phyloP scores from a whole-genome alignment of 768 basidiomycete genomes.

The Mycena rebaudengoi region DNA sequence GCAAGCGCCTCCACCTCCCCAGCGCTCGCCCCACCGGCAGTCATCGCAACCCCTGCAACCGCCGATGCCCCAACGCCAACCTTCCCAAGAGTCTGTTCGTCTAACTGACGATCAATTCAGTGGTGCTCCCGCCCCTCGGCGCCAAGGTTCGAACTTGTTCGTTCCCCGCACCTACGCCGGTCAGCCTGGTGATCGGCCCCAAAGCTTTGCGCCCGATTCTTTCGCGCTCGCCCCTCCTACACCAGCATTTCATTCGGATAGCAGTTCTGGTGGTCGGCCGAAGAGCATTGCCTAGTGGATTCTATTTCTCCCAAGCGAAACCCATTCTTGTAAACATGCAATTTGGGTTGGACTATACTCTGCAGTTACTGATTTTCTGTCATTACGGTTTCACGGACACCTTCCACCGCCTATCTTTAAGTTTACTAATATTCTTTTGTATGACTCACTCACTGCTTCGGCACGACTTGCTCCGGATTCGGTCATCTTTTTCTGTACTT shows the following conservation, averaged over 20 bases:
- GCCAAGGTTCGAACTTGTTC: conserved; percentile 23
- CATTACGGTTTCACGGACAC: too few species aligned
- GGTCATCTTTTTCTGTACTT: too few species aligned
- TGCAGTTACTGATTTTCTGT: too few species aligned
- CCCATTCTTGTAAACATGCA: too few species aligned
- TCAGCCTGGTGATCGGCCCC: conserved; percentile 47
- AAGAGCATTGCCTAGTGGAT: conserved; percentile 26
- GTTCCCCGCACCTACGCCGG: conserved; percentile 20
- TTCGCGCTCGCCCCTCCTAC: conserved; percentile 15
- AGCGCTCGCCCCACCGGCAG: conserved; percentile 7
- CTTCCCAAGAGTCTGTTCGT: conserved; percentile 17
- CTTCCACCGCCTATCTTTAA: too few species aligned
- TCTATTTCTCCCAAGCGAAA: not conserved
- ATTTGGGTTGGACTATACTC: too few species aligned
- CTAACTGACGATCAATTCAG: conserved; percentile 22
- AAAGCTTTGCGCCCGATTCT: conserved; percentile 33
- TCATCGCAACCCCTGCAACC: not conserved
- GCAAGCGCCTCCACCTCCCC: conserved; percentile 2
- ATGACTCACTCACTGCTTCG: too few species aligned
- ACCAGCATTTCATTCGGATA: conserved; percentile 26
- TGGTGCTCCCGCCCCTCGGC: conserved; percentile 18
- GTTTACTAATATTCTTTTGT: too few species aligned
- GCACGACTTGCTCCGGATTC: too few species aligned
- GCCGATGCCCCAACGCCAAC: conserved; percentile 5
- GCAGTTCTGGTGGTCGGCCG: conserved; percentile 24